Base-by-base conservation (phyloP, 2,329 filamentous ascomycete genomes). In the Chrysoporthe puriensis region DNA sequence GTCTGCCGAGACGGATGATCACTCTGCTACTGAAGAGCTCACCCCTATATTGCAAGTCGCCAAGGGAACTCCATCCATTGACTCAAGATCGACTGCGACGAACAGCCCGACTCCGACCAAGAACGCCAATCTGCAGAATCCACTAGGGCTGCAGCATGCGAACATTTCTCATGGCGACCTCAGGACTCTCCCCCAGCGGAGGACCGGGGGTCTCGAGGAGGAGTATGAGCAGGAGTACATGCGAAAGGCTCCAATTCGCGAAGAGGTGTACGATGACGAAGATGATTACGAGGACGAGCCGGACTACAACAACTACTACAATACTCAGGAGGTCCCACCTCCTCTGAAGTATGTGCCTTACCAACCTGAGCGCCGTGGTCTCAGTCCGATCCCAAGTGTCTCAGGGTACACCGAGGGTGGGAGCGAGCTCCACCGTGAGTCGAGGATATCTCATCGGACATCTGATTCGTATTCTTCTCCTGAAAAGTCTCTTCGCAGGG, bases 301-400 rank as follows among this genome's bases (percentile, higher is more conserved):
- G n/a, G 75, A 75, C 34, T 82, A 80, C 63, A 74, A 82, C 71
- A 79, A 81, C 61, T 87, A 86, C 71, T 88, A 86, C 72, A 83
- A 80, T 72, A 84, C 83, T 3, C 88, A 90, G 72, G 86, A 90
- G 69, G 88, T 90, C 2, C 88, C 88, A 2, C 85, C 87, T 3
- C 88, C 87, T 18, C 78, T 89, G 40, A 87, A 86, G 71, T 91
- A 91, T 72, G 84, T 89, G n/a, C 87, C 90, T 1, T 90, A 92
- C 70, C 86, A 90, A 73, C 85, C 88, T 13, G 88, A 91, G 72
- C 85, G 88, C 63, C 90, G 92, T 54, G 90, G 89, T 13, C 80
- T 96, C 61, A 97, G 94, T 75, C 95, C 95, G 0, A 94, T 97
- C 69, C 94, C 96, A 72, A 97, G 94, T 73, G 92, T 97, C 18